Evolutionary conservation across 2,329 filamentous ascomycete species (phyloP).

Genomic region (Monilinia vaccinii-corymbosi): DNA sequence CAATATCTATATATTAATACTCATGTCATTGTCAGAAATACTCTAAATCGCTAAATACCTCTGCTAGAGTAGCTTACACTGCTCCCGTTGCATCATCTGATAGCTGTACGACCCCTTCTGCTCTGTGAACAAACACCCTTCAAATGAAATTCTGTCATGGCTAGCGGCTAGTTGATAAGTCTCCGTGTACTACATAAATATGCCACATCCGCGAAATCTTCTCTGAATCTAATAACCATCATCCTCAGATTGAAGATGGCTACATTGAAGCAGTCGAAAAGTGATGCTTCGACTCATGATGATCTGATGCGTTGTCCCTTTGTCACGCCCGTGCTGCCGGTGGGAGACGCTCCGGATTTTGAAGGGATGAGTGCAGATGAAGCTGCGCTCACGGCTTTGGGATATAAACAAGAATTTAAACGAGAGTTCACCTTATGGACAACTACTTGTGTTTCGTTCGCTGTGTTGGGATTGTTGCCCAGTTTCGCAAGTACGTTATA

Average conservation of each 20-base stretch:
- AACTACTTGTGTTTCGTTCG: conserved; percentile 66
- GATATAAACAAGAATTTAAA: conserved; percentile 44
- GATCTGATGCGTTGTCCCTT: conserved; percentile 13
- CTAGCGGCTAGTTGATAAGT: not conserved
- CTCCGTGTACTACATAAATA: not conserved
- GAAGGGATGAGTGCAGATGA: conserved; percentile 45
- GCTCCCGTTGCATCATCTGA: too few species aligned
- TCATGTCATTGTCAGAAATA: too few species aligned
- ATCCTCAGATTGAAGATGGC: conserved; percentile 6
- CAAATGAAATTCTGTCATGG: not conserved
- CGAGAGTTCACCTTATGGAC: conserved; percentile 67
- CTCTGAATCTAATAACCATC: not conserved
- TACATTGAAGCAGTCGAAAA: not conserved
- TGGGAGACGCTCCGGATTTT: conserved; percentile 37
- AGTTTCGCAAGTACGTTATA: conserved; percentile 63
- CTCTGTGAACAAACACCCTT: not conserved
- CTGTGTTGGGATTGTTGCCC: conserved; percentile 60
- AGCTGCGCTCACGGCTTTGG: conserved; percentile 51
- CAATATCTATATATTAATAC: too few species aligned
- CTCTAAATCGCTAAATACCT: too few species aligned
- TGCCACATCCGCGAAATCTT: not conserved
- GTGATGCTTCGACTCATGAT: conserved; percentile 11
- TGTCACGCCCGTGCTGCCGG: conserved; percentile 43
- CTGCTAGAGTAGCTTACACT: too few species aligned
- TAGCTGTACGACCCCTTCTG: conserved; percentile 6